Base-by-base conservation (phyloP, 2,329 filamentous ascomycete genomes). In the Fusarium sp. region DNA sequence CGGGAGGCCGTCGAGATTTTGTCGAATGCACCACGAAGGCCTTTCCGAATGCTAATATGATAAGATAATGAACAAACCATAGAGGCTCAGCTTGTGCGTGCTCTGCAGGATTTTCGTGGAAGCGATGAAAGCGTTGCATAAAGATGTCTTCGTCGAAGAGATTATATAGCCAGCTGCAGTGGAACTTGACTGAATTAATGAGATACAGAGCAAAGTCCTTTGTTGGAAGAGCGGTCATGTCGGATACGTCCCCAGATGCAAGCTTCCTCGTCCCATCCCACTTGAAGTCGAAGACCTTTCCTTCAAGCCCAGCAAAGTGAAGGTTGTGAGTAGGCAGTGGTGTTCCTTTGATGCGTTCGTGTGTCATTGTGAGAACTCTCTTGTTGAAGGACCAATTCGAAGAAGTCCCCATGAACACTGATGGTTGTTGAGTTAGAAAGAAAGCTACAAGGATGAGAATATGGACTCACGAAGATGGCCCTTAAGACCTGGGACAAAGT, bases 331-430 rank as follows among this genome's bases (percentile, higher is more conserved):
- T 63, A 24, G 69, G 55, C 4, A 72, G 30, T 18, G 69, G 57
- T 38, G 55, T 66, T 9, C 69, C 66, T 8, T 30, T 67, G 20
- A 72, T 38, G 11, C 69, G 58, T 3, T 72, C 65, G 8, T 72
- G 58, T 16, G 66, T 72, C 69, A 72, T 72, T 27, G 57, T 72
- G 2, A 72, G 8, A n/a, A 72, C 69, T 43, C 69, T 43, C 18
- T 67, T 69, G n/a, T 71, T 69, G 22, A 71, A 71, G 4, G 69
- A 72, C 69, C 69, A 71, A 8, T 72, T 71, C 3, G 69, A 71
- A 1, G 69, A 71, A 10, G 61, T 71, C 4, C 69, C 69, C 69
- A 71, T 71, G 13, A 71, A 72, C 5, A 70, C 68, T 71, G 8
- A 16, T 6, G 2, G 12, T 2, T 11, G 8, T 24, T 70, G 10